Evolutionary conservation across 169 alveolate genomes (phyloP).

Genomic region (Fabrea salina): DNA sequence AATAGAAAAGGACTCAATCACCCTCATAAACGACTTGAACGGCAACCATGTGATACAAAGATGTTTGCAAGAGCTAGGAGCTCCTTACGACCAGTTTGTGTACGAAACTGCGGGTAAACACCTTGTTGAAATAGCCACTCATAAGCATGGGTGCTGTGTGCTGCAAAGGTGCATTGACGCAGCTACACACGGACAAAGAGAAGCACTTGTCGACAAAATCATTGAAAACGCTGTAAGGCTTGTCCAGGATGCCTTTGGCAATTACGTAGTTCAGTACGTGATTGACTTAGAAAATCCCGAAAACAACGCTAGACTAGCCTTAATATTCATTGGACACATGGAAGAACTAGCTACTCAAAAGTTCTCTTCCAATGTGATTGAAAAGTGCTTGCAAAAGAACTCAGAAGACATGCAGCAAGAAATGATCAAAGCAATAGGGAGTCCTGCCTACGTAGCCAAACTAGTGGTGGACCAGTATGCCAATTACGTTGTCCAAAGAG

Average conservation of each 20-base stretch:
- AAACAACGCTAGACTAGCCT: slow-evolving; percentile 65
- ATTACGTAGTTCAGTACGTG: slow-evolving; percentile 92
- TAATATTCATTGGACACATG: slow-evolving; percentile 72
- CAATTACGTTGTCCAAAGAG: slow-evolving; percentile 72
- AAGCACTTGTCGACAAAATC: slow-evolving; percentile 67
- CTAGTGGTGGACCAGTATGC: slow-evolving; percentile 79
- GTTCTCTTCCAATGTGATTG: slow-evolving; percentile 93
- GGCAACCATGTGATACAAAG: slow-evolving; percentile 93
- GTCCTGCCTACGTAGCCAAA: slow-evolving; percentile 53
- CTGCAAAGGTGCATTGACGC: slow-evolving; percentile 92
- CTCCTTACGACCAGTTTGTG: slow-evolving; percentile 82
- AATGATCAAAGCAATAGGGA: slow-evolving; percentile 49
- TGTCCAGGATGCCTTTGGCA: slow-evolving; percentile 93
- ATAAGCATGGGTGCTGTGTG: slow-evolving; percentile 95
- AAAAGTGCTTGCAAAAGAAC: slow-evolving; percentile 43
- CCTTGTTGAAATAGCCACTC: slow-evolving; percentile 84
- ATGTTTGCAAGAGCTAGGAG: slow-evolving; percentile 67
- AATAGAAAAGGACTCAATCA: slow-evolving; percentile 54
- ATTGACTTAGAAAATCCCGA: slow-evolving; percentile 69
- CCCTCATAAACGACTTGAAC: slow-evolving; percentile 82
- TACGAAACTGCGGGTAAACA: slow-evolving; percentile 70
- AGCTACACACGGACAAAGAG: slow-evolving; percentile 65
- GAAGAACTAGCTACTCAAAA: slow-evolving; percentile 86
- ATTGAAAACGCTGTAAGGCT: slow-evolving; percentile 74
- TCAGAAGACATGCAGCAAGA: neutral